Conservation (phyloP, 2,329 filamentous ascomycete genomes). For the Dactylellina sp. region DNA sequence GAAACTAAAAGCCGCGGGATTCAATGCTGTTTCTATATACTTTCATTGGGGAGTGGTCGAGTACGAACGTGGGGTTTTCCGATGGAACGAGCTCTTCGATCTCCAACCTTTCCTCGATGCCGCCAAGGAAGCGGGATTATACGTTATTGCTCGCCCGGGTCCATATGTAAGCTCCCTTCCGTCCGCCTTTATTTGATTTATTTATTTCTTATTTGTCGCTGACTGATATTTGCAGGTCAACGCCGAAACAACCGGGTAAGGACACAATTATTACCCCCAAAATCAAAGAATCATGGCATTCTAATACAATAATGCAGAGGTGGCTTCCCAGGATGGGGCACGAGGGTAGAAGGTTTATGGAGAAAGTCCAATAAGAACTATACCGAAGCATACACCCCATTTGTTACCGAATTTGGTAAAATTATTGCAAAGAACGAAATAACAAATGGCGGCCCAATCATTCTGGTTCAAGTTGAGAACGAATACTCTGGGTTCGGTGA, state of each 20-base stretch:
- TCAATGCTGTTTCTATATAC: slow-evolving; percentile 76
- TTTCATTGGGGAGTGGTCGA: slow-evolving; percentile 75
- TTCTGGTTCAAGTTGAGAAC: slow-evolving; percentile 75
- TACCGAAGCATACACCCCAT: slow-evolving; percentile 66
- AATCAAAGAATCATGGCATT: not conserved
- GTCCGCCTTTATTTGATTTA: not conserved
- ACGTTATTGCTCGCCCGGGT: slow-evolving; percentile 60
- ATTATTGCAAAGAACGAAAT: slow-evolving; percentile 68
- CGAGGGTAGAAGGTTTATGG: slow-evolving; percentile 62
- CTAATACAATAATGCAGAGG: slow-evolving; percentile 30
- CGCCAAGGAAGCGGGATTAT: slow-evolving; percentile 61
- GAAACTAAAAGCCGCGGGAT: slow-evolving; percentile 69
- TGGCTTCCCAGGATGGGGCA: slow-evolving; percentile 50
- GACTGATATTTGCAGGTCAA: slow-evolving; percentile 39
- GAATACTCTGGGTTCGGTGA: slow-evolving; percentile 70
- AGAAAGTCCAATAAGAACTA: slow-evolving; percentile 64
- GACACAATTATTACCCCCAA: slow-evolving; percentile 64
- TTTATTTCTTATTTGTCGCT: not conserved
- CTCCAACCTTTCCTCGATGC: slow-evolving; percentile 60
- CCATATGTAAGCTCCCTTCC: slow-evolving; percentile 58
- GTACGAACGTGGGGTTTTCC: slow-evolving; percentile 65
- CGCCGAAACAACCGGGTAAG: slow-evolving; percentile 68
- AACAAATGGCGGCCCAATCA: slow-evolving; percentile 72
- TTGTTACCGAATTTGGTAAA: slow-evolving; percentile 66
- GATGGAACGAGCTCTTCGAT: slow-evolving; percentile 62